phyloP scores from a whole-genome alignment of 148 eudicot genomes.

The Rhododendron simsii region DNA sequence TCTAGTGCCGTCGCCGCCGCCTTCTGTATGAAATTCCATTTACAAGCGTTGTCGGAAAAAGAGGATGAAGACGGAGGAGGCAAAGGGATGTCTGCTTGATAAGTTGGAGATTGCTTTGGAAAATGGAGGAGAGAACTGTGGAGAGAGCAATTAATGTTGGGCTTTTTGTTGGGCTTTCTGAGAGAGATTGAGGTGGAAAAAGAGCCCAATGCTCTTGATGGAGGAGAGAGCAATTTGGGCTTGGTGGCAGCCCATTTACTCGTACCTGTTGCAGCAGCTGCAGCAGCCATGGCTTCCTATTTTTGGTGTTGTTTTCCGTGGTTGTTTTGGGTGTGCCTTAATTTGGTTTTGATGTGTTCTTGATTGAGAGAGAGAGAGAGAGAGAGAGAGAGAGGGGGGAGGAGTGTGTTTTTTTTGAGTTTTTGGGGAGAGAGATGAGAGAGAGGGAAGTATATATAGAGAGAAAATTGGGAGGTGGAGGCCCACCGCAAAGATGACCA shows the following conservation, averaged over 20 bases:
- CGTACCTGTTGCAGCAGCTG: slow-evolving; percentile 4
- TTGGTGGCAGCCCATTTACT: slow-evolving; percentile 12
- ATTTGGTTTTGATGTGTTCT: neutral
- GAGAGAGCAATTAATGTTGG: slow-evolving; percentile 15
- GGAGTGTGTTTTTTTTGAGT: neutral
- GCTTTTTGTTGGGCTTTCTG: neutral
- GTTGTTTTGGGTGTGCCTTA: neutral
- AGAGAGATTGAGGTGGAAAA: slow-evolving; percentile 1
- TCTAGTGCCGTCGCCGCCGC: slow-evolving; percentile 37
- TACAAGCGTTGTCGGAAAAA: neutral
- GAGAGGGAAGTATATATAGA: neutral
- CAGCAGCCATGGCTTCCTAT: neutral
- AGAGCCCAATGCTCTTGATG: slow-evolving; percentile 5
- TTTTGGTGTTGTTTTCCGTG: neutral
- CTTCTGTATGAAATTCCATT: slow-evolving; percentile 46
- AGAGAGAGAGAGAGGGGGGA: neutral
- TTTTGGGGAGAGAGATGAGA: neutral
- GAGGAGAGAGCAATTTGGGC: neutral
- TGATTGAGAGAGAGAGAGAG: neutral
- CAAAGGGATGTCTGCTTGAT: neutral
- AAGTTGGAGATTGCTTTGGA: slow-evolving; percentile 4
- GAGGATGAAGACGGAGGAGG: neutral
- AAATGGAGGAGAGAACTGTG: slow-evolving; percentile 21
- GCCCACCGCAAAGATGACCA: slow-evolving; percentile 14
- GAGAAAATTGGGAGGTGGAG: neutral